phyloP scores from a whole-genome alignment of 192 early-diverging fungal genomes.

The Diversispora eburnea region DNA sequence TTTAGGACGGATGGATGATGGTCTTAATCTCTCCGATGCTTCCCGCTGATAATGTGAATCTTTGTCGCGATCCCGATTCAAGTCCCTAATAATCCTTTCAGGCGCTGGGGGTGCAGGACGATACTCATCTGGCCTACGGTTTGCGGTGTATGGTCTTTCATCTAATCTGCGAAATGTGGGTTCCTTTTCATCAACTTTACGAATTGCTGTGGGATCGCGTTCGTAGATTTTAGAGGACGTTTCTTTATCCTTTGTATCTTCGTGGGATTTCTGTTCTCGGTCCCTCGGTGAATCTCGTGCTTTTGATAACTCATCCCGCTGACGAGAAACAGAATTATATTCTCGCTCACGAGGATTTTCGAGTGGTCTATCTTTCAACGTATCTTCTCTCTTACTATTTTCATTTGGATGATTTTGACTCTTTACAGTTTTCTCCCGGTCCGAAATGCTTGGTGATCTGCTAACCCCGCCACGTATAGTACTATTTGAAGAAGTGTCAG shows the following conservation, averaged over 20 bases:
- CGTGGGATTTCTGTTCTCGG: background rate
- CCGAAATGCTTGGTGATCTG: conserved; percentile 12
- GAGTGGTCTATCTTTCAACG: background rate
- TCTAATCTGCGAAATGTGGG: conserved; percentile 1
- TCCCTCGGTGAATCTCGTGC: background rate
- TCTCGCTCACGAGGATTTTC: background rate
- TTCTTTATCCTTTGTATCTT: background rate
- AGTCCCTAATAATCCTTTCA: conserved; percentile 1
- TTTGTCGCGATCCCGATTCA: conserved; percentile 8
- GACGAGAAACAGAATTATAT: background rate
- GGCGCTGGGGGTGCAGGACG: background rate
- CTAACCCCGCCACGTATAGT: background rate
- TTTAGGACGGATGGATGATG: background rate
- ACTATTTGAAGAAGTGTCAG: conserved; percentile 17
- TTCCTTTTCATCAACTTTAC: conserved; percentile 3
- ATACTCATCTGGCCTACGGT: background rate
- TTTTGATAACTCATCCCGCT: conserved; percentile 2
- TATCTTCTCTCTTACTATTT: conserved; percentile 1
- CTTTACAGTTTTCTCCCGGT: background rate
- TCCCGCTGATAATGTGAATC: conserved; percentile 8
- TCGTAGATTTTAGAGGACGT: background rate
- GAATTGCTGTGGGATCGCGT: background rate
- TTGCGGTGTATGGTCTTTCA: background rate
- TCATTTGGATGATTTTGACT: background rate
- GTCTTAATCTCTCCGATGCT: background rate